Evolutionary conservation across 768 basidiomycete genomes (phyloP).

Genomic region (Phylloporus arenicola): DNA sequence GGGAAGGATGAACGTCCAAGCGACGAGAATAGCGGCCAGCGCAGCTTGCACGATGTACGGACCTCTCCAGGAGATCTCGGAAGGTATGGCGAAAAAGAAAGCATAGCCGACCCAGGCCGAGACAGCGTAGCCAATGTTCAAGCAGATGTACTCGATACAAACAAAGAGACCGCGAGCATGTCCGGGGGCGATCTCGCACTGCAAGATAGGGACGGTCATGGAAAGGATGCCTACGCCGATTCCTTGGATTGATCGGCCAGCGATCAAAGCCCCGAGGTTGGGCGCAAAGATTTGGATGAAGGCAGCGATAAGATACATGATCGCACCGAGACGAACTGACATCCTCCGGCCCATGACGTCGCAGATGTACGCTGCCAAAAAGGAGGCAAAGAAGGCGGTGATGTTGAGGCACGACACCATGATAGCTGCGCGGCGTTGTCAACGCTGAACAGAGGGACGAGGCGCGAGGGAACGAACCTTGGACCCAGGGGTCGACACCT

Average conservation of each 20-base stretch:
- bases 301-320: slow-evolving; percentile 45
- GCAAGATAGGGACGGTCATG: slow-evolving; percentile 46
- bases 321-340: slow-evolving; percentile 45
- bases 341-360: slow-evolving; percentile 47
- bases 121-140: slow-evolving; percentile 46
- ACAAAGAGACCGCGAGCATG: slow-evolving; percentile 49
- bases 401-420: slow-evolving; percentile 46
- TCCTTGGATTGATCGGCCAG: slow-evolving; percentile 44
- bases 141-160: slow-evolving; percentile 48
- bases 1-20: slow-evolving; percentile 45
- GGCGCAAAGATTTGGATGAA: slow-evolving; percentile 48
- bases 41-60: slow-evolving; percentile 51
- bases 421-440: slow-evolving; percentile 33
- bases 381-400: slow-evolving; percentile 44
- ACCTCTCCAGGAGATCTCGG: slow-evolving; percentile 51
- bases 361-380: slow-evolving; percentile 44
- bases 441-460: background rate
- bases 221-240: slow-evolving; percentile 47
- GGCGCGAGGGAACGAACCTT: slow-evolving; percentile 32
- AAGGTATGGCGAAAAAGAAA: slow-evolving; percentile 43
- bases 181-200: slow-evolving; percentile 45
- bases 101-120: slow-evolving; percentile 47
- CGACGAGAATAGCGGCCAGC: slow-evolving; percentile 42
- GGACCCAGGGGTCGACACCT: slow-evolving; percentile 41
- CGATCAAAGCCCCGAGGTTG: slow-evolving; percentile 35